Evolutionary conservation across 2,329 filamentous ascomycete species (phyloP), one percentile per base, ranked within the genome.

Genomic region (Penicillium sumatraense): DNA sequence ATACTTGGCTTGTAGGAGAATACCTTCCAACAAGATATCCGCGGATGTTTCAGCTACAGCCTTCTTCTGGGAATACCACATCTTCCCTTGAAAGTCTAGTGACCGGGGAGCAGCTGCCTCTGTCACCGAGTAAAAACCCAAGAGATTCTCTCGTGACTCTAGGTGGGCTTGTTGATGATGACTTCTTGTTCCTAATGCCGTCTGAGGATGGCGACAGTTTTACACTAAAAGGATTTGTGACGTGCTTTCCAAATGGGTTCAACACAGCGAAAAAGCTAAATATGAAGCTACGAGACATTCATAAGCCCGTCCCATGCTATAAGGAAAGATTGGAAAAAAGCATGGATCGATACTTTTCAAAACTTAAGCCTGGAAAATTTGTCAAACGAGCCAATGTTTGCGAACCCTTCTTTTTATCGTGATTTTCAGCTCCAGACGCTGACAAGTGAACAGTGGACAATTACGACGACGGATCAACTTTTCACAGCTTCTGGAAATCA

Each of bases 21-120:
- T 87, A 87, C 61, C 78, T 88, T 0, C 85, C 85, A 0, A 67
- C 64, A 0, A 80, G 85, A 24, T 87, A 81, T 55, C 84, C 85
- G 1, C 76, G 65, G 1, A 78, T 87, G 67, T 85, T 83, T 62
- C 70, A 68, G 23, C 59, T 75, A 13, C 16, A 5, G 16, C 20
- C 10, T 20, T 20, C 23, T 5, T 31, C 38, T 7, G 14, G 51
- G 7, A 5, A 69, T 76, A 27, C 60, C 68, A 2, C 72, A 82
- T 3, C 77, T 80, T 0, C 65, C 9, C n/a, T 58, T 5, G 20
- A 47, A 14, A 54, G 38, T 24, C 4, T 49, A 14, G 18, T 53
- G 13, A 55, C 51, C n/a, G 26, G 40, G 13, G 51, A 58, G 51
- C 35, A 46, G 14, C 9, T 52, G 16, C 29, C 51, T 8, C 13